These are phyloP conservation scores for Fraxinus latifolia DNA, from an alignment of 305 asterid genomes.

Conservation along the genomic window DNA sequence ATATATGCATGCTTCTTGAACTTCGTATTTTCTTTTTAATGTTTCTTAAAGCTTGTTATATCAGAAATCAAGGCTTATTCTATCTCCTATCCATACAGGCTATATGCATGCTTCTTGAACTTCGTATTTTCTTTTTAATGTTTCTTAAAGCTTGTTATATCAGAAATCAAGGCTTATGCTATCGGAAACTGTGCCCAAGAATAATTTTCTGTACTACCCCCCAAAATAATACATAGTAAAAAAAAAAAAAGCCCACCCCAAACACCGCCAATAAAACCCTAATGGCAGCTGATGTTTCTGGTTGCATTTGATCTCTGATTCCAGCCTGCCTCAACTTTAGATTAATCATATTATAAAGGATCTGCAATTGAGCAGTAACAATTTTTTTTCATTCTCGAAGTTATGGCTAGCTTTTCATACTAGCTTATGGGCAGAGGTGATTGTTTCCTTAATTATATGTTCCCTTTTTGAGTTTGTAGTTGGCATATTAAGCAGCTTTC, in stretches of 20 bases:
- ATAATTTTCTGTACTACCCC: neutral
- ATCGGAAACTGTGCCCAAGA: neutral
- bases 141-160: neutral
- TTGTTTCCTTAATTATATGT: neutral
- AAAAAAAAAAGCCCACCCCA: neutral
- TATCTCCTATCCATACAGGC: constrained; percentile 1
- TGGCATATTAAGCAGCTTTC: neutral
- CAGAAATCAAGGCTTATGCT: neutral
- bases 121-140: neutral
- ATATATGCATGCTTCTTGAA: neutral
- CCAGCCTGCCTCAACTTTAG: neutral
- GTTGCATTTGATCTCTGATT: neutral
- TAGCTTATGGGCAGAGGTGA: neutral
- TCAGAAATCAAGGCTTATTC: neutral
- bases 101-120: neutral
- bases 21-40: neutral
- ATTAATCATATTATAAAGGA: neutral
- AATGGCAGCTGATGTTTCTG: neutral
- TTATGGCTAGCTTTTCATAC: neutral
- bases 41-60: neutral
- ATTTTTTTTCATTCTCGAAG: neutral
- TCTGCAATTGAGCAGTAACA: neutral
- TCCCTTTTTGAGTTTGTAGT: neutral
- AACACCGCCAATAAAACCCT: neutral
- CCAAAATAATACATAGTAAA: neutral